These are phyloP conservation scores for Daldinia sp. DNA, from an alignment of 2,329 filamentous ascomycete genomes.

Conservation along the genomic window DNA sequence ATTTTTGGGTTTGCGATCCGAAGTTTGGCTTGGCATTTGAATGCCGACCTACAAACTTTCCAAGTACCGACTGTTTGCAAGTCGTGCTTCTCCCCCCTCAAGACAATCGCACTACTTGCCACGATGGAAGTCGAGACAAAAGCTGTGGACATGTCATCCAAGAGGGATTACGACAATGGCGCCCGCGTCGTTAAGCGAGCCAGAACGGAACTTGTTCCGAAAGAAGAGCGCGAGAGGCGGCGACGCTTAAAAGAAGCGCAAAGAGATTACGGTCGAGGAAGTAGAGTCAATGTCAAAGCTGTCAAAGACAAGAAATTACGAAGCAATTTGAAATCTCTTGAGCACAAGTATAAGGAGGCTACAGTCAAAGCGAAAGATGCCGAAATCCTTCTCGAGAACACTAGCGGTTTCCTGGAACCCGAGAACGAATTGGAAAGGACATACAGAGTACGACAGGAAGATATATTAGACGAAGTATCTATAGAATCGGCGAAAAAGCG, in stretches of 20 bases:
- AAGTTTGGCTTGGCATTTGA: constrained; percentile 35
- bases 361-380: constrained; percentile 90
- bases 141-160: constrained; percentile 52
- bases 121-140: constrained; percentile 48
- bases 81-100: neutral
- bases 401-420: constrained; percentile 85
- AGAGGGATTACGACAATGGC: constrained; percentile 62
- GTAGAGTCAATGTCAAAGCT: constrained; percentile 75
- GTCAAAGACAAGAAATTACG: constrained; percentile 93
- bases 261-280: constrained; percentile 85
- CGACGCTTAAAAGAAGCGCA: constrained; percentile 72
- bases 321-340: constrained; percentile 80
- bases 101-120: neutral
- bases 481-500: constrained; percentile 91
- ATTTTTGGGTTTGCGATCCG: constrained; percentile 37
- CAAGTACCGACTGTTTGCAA: constrained; percentile 3
- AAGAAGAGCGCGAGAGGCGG: constrained; percentile 63
- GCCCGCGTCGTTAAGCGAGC: constrained; percentile 63
- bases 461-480: constrained; percentile 80
- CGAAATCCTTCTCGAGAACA: constrained; percentile 92
- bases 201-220: constrained; percentile 65
- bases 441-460: constrained; percentile 90
- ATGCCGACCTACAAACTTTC: constrained; percentile 9
- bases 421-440: constrained; percentile 91
- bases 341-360: constrained; percentile 85